A percentile compares a stretch with the other conserved stretches of the same genome.
These are phyloP conservation scores for Pseudopyrenochaeta lycopersici DNA, from an alignment of 2,329 filamentous ascomycete species.

Conservation along the genomic window DNA sequence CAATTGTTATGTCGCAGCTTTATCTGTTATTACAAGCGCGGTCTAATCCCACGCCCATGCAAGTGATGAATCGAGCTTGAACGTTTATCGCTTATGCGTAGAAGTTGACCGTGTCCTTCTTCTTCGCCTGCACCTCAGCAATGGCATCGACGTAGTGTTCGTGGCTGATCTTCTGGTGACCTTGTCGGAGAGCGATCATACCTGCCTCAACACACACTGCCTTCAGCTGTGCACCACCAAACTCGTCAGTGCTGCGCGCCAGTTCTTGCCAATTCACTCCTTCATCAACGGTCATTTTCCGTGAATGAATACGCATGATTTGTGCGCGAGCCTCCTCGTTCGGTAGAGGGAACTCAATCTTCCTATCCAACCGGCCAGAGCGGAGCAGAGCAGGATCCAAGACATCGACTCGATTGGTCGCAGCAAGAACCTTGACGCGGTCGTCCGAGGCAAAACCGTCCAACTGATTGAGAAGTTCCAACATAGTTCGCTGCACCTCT, in stretches of 20 bases:
- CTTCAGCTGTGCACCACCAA: conserved; percentile 97
- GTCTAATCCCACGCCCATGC: conserved; percentile 29
- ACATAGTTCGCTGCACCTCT: conserved; percentile 98
- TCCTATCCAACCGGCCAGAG: conserved; percentile 91
- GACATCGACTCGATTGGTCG: conserved; percentile 94
- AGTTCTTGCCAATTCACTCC: conserved; percentile 95
- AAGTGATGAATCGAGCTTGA: conserved; percentile 23
- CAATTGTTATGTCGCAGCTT: conserved; percentile 29
- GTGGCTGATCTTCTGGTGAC: conserved; percentile 95
- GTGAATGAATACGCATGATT: conserved; percentile 95
- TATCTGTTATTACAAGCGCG: conserved; percentile 47
- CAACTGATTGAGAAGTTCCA: conserved; percentile 97
- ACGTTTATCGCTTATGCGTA: conserved; percentile 43
- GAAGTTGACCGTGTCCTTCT: conserved; percentile 77
- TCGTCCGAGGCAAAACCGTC: conserved; percentile 98
- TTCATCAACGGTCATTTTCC: conserved; percentile 97
- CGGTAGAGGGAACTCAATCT: conserved; percentile 97
- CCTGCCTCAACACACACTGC: conserved; percentile 98
- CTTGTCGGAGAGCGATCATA: conserved; percentile 96
- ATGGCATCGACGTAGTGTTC: conserved; percentile 99
- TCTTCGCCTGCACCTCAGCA: conserved; percentile 84
- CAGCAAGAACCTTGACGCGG: conserved; percentile 93
- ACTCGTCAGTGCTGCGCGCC: conserved; percentile 96
- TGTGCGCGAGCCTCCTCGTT: conserved; percentile 98
- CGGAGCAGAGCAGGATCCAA: conserved; percentile 90